Base-by-base conservation (phyloP, 2,329 filamentous ascomycete species). In the Corinectria fuckeliana region DNA sequence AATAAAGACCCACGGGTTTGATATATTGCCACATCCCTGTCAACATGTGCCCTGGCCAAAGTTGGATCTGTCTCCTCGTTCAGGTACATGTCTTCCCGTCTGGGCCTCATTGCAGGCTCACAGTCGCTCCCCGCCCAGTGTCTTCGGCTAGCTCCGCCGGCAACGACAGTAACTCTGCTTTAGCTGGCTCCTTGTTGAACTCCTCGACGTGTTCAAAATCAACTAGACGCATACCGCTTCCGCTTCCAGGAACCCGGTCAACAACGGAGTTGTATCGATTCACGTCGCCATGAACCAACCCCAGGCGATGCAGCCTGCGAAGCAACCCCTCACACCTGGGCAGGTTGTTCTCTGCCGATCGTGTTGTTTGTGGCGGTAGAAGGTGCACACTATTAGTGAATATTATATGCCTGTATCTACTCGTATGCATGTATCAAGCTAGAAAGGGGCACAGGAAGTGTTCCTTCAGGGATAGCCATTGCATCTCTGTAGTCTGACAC, bases 201-300 rank as follows among this genome's bases (percentile, higher is more conserved):
- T 65, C 60, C 49, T 44, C 49, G 63, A 63, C 50, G 54, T 56
- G 51, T 61, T 74, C 72, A 67, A 76, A 76, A 63, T 76, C 74
- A 34, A 76, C 26, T 20, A 75, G 66, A 49, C 64, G 72, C 21
- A 69, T 39, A 21, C 8, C 16, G 8, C 68, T 52, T 62, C 63
- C 39, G 63, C 68, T 47, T 68, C 62, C 44, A 41, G 30, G n/a
- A n/a, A 5, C 13, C 8, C 61, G 58, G 75, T 64, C 53, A 11
- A 56, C 34, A 45, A 78, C 58, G 61, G 77, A 78, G 63, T 76
- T 79, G 54, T 77, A 69, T 53, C 71, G 69, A 61, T 78, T 78
- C 30, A 73, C 67, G 62, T 78, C 77, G 13, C 74, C 73, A 65
- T 78, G 74, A 26, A 75, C 23, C 42, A 76, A 36, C 30, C 72